Evolutionary conservation across 2,329 filamentous ascomycete species (phyloP).

Genomic region (Microdochium bolleyi): DNA sequence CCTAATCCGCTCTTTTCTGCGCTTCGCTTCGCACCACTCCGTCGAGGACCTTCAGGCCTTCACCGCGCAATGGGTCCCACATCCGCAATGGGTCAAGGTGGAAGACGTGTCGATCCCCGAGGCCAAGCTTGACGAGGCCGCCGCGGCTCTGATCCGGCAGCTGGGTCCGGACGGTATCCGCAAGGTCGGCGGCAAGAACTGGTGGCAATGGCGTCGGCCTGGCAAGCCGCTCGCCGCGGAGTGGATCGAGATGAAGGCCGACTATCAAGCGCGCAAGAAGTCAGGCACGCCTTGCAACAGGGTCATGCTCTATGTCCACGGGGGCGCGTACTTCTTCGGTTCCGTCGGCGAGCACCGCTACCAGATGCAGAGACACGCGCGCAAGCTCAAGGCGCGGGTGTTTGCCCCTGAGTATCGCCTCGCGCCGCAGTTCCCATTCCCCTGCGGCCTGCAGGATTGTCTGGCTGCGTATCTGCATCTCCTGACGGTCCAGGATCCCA

Average conservation of each 20-base stretch:
- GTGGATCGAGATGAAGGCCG: constrained; percentile 91
- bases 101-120: constrained; percentile 60
- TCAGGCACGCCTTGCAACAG: constrained; percentile 53
- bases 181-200: constrained; percentile 69
- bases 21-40: constrained; percentile 78
- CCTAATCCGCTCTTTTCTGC: constrained; percentile 78
- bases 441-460: constrained; percentile 85
- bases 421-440: constrained; percentile 90
- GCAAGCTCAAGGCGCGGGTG: constrained; percentile 85
- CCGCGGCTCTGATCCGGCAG: constrained; percentile 60
- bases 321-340: constrained; percentile 92
- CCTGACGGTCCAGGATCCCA: constrained; percentile 66
- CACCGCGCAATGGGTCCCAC: constrained; percentile 84
- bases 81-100: constrained; percentile 79
- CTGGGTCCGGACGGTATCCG: constrained; percentile 70
- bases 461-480: constrained; percentile 82
- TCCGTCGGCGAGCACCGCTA: constrained; percentile 97
- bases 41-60: constrained; percentile 92
- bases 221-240: constrained; percentile 66
- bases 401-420: constrained; percentile 83
- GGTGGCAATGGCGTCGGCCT: constrained; percentile 83
- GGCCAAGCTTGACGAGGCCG: constrained; percentile 57
- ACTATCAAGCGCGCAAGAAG: constrained; percentile 66
- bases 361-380: constrained; percentile 90
- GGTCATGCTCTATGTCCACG: constrained; percentile 90